A percentile compares a stretch with the other conserved stretches of the same genome.
Evolutionary conservation across 345 rosid species (phyloP).

Genomic region (Linum lewisii): DNA sequence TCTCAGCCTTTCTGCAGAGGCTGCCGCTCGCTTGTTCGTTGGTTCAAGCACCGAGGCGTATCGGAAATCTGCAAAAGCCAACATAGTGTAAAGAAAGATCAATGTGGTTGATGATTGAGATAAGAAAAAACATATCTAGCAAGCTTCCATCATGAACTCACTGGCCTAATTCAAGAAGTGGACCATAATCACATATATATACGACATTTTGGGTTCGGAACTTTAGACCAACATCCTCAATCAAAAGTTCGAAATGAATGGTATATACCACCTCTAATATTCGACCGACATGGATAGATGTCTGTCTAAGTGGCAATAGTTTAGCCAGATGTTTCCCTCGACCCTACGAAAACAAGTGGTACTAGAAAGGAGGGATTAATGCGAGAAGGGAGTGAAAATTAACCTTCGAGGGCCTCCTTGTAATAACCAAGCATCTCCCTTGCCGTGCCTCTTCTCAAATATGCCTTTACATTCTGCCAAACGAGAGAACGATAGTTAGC

Average conservation of each 20-base stretch:
- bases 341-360: no score
- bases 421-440: conserved; percentile 68
- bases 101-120: neutral
- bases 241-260: no score
- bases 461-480: conserved; percentile 84
- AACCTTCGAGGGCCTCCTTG: conserved; percentile 81
- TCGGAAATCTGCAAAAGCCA: conserved; percentile 57
- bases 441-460: conserved; percentile 87
- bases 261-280: no score
- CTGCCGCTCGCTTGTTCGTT: conserved; percentile 62
- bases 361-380: no score
- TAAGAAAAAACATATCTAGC: neutral
- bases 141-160: no score
- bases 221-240: no score
- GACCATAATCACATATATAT: no score
- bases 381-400: conserved; percentile 3
- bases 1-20: conserved; percentile 56
- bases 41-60: conserved; percentile 89
- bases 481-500: neutral
- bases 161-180: no score
- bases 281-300: no score
- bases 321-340: no score
- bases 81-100: neutral
- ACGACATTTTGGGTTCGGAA: no score
- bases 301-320: no score